Evolutionary conservation across 768 basidiomycete genomes (phyloP).

Genomic region (Gloeopeniophorella convolvens): DNA sequence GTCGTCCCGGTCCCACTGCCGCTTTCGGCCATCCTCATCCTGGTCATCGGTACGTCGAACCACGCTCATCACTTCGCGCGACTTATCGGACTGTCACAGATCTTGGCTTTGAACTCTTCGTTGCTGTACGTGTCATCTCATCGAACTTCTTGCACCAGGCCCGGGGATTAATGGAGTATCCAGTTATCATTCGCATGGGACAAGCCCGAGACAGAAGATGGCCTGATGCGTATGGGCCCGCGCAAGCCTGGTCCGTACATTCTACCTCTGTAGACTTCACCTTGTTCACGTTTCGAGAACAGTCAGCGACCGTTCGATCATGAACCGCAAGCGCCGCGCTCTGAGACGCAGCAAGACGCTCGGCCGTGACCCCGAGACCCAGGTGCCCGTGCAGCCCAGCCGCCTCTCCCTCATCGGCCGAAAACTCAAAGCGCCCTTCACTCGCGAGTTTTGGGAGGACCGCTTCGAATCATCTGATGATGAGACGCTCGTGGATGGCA

Average conservation of each 20-base stretch:
- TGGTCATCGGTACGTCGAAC: slow-evolving; percentile 53
- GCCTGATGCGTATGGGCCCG: slow-evolving; percentile 59
- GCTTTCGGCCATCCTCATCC: slow-evolving; percentile 59
- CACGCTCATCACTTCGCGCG: too few relatives aligned
- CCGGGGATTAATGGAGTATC: background rate
- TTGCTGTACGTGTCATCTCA: slow-evolving; percentile 42
- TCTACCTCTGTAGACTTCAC: background rate
- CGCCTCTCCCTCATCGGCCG: slow-evolving; percentile 32
- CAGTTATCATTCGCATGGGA: slow-evolving; percentile 72
- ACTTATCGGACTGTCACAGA: slow-evolving; percentile 34
- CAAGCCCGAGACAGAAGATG: slow-evolving; percentile 56
- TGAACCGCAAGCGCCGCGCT: slow-evolving; percentile 48
- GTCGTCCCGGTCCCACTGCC: slow-evolving; percentile 63
- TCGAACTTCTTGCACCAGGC: too few relatives aligned
- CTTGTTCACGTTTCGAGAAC: background rate
- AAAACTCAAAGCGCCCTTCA: slow-evolving; percentile 48
- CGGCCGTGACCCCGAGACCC: slow-evolving; percentile 46
- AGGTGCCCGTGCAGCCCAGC: slow-evolving; percentile 38
- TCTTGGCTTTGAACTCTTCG: slow-evolving; percentile 64
- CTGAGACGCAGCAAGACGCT: slow-evolving; percentile 51
- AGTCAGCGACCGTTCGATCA: slow-evolving; percentile 54
- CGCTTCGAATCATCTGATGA: slow-evolving; percentile 43
- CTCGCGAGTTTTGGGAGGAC: slow-evolving; percentile 53
- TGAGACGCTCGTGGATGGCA: slow-evolving; percentile 55
- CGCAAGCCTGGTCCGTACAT: slow-evolving; percentile 50